Base-by-base conservation (phyloP, 208 protist genomes). In the Acanthamoeba royreba region DNA sequence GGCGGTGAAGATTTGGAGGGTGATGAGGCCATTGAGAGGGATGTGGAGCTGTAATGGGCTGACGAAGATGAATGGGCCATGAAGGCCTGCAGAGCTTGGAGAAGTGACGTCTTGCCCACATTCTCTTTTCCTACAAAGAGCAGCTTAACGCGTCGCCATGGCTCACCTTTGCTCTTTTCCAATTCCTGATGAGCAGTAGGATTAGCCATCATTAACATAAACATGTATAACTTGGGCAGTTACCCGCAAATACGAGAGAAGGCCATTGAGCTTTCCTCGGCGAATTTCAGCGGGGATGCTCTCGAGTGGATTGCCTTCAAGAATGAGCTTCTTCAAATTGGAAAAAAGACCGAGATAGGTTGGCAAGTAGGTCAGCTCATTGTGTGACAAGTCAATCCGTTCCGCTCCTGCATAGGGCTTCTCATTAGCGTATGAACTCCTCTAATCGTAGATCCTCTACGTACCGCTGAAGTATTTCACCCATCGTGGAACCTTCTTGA, bases 91-190 rank as follows among this genome's bases (percentile, higher is more conserved):
- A 90, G 40, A 2, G 83, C 83, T n/a, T 47, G 47, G 38, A 90
- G 38, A 8, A 90, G 55, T 28, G 52, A 43, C 35, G 83, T 90
- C 83, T 90, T 90, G 2, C 83, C 83, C 38, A 90, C 83, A 5
- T 90, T 90, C 19, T 61, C 83, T 42, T 90, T 69, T 7, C 83
- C 83, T 11, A 90, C 83, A 25, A 90, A 90, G 17, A 90, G 33
- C 22, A 90, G 83, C 40, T 90, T 90, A 33, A 90, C 83, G 5
- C 77, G 77, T 19, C 77, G 77, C 77, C 77, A 86, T 31, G 77
- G 77, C 77, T 86, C 77, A 15, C 77, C 77, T 31, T 86, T 86
- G 77, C 77, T 86, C 45, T 86, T 86, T 25, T 86, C 77, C 77
- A 86, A 86, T 17, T 86, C 77, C 77, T 86, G 7, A n/a, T n/a